Conservation (phyloP, 768 basidiomycete species). For the Leucocoprinus sp. region DNA sequence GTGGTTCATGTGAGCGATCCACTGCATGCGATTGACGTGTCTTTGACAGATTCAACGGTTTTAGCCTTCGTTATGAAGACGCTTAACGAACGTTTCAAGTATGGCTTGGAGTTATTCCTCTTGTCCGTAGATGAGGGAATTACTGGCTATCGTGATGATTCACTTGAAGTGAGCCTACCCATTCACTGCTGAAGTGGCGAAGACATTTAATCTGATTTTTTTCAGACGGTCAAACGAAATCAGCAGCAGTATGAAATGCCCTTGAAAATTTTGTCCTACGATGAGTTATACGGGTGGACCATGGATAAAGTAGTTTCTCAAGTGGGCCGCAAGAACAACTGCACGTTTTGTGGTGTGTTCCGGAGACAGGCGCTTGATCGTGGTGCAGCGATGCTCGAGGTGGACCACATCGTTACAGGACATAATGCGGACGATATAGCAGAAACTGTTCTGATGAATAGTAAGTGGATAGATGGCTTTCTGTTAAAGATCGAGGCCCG, state of each 20-base stretch:
- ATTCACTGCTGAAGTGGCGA: not conserved
- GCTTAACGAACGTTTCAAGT: conserved; percentile 88
- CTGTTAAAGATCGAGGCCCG: too few species aligned
- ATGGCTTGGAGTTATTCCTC: conserved; percentile 84
- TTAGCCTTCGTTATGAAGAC: conserved; percentile 96
- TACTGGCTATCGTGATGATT: conserved; percentile 96
- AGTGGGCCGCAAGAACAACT: conserved; percentile 95
- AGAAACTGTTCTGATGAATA: conserved; percentile 98
- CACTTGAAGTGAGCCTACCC: conserved; percentile 68
- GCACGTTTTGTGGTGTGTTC: conserved; percentile 98
- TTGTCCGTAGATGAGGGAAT: conserved; percentile 99
- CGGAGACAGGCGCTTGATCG: conserved; percentile 93
- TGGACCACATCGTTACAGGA: conserved; percentile 97
- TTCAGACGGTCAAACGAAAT: conserved; percentile 93
- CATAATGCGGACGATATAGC: conserved; percentile 99
- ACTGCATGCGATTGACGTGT: conserved; percentile 8
- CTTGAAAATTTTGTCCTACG: conserved; percentile 91
- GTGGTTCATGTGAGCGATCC: not conserved
- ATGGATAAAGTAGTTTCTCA: conserved; percentile 97
- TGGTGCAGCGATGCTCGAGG: conserved; percentile 79
- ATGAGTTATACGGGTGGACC: conserved; percentile 98
- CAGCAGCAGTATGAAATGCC: conserved; percentile 93
- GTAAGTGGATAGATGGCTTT: conserved; percentile 44
- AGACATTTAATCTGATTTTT: conserved; percentile 1
- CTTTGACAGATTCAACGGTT: conserved; percentile 82